A percentile compares a stretch with the other conserved stretches of the same genome.
Conservation (phyloP, 306 rosid species). For the Begonia peltatifolia region DNA sequence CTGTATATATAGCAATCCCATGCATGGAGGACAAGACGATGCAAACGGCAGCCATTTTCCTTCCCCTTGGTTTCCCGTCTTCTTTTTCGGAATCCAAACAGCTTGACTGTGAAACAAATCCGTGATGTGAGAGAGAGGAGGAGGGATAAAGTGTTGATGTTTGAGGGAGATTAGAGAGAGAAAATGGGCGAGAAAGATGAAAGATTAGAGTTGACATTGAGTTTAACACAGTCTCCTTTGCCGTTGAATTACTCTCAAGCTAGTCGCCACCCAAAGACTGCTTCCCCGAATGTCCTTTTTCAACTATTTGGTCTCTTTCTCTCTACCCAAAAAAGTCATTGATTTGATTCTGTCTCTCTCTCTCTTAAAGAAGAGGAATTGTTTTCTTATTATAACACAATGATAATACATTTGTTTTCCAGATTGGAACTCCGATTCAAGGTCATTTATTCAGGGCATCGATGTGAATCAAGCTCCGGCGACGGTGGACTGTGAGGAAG, state of each 20-base stretch:
- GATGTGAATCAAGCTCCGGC: slow-evolving; percentile 40
- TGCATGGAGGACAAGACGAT: slow-evolving; percentile 14
- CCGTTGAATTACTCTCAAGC: slow-evolving; percentile 21
- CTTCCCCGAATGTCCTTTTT: slow-evolving; percentile 32
- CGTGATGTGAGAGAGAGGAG: not conserved
- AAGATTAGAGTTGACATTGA: slow-evolving; percentile 38
- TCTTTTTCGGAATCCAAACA: slow-evolving; percentile 18
- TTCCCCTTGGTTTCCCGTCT: slow-evolving; percentile 15
- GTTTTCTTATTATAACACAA: not conserved
- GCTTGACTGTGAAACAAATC: not conserved
- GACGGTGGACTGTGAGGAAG: slow-evolving; percentile 35
- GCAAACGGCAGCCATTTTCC: slow-evolving; percentile 15
- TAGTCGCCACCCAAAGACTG: slow-evolving; percentile 8
- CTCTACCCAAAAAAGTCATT: not conserved
- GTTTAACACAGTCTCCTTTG: slow-evolving; percentile 30
- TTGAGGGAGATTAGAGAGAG: not conserved
- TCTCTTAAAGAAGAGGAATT: slow-evolving; percentile 4
- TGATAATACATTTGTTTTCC: not conserved
- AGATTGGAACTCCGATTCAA: slow-evolving; percentile 41
- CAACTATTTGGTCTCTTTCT: slow-evolving; percentile 31
- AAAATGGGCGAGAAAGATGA: slow-evolving; percentile 51
- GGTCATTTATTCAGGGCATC: slow-evolving; percentile 37
- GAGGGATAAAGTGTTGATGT: not conserved
- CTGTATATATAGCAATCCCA: slow-evolving; percentile 21
- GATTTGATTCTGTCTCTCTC: slow-evolving; percentile 14